A percentile compares a stretch with the other conserved stretches of the same genome.
These are phyloP conservation scores for Parathielavia hyrcaniae DNA, from an alignment of 495 filamentous ascomycete species.

Conservation along the genomic window DNA sequence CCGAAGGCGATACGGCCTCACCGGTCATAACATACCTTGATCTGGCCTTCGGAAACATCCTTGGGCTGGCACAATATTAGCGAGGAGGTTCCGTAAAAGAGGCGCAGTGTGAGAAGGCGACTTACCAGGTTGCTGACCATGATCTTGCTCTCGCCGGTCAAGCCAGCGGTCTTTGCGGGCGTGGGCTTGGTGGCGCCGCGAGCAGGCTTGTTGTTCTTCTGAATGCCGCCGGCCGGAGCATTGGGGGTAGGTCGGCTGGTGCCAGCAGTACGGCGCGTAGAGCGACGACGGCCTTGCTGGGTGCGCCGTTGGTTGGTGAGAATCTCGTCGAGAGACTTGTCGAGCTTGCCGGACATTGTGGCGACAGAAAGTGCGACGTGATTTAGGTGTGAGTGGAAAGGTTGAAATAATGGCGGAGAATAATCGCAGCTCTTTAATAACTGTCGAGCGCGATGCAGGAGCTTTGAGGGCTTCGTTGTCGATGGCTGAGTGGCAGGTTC, in stretches of 20 bases:
- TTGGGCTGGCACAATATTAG: slow-evolving; percentile 66
- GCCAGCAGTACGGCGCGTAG: slow-evolving; percentile 47
- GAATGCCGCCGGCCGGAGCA: slow-evolving; percentile 77
- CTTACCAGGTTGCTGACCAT: slow-evolving; percentile 96
- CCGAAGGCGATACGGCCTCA: slow-evolving; percentile 47
- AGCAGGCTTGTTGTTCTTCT: slow-evolving; percentile 64
- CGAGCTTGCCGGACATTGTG: slow-evolving; percentile 87
- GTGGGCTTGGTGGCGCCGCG: slow-evolving; percentile 57
- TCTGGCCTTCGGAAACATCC: slow-evolving; percentile 89
- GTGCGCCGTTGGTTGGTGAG: slow-evolving; percentile 63
- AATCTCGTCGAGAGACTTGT: slow-evolving; percentile 93
- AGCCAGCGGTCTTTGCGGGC: slow-evolving; percentile 52
- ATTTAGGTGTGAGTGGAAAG: slow-evolving; percentile 12
- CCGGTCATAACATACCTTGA: slow-evolving; percentile 99
- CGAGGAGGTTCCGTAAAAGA: background rate
- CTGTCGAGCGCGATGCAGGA: slow-evolving; percentile 5
- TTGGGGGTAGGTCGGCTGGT: slow-evolving; percentile 46
- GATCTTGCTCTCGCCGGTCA: slow-evolving; percentile 79
- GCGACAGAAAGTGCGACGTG: slow-evolving; percentile 18
- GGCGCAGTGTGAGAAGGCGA: slow-evolving; percentile 12
- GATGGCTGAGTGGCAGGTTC: slow-evolving; percentile 11
- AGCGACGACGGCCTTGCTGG: slow-evolving; percentile 50
- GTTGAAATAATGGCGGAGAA: slow-evolving; percentile 4
- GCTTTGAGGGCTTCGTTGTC: slow-evolving; percentile 9
- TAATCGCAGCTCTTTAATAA: background rate